Base-by-base conservation (phyloP, 768 basidiomycete genomes). In the Hygrocybe punicea region DNA sequence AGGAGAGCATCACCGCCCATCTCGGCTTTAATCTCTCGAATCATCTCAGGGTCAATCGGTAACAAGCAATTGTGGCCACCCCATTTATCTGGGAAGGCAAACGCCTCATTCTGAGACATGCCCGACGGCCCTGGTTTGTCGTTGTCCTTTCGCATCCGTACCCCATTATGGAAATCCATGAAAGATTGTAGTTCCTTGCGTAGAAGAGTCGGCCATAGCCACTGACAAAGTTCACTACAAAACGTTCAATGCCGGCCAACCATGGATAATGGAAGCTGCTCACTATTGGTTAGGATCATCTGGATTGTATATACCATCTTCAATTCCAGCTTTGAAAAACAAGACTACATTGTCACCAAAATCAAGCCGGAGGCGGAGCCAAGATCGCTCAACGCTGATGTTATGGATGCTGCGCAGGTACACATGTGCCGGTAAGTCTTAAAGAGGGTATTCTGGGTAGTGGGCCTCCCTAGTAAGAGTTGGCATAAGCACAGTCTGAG, bases 201-300 rank as follows among this genome's bases (percentile, higher is more conserved):
- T 10, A 73, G 56, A 0, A 72, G 53, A 10, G 29, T 58, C 7
- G 66, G 60, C 71, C 71, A 73, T 4, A 73, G 51, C 70, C 70
- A 73, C 36, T 61, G 60, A 16, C 63, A 58, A 29, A 72, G 64
- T 10, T 64, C n/a, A 40, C 71, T 72, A 39, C 11, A 14, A 55
- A 8, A 51, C 2, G 21, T 33, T 42, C 34, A 24, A 25, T 5
- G 49, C 14, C 33, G 14, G 16, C n/a, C 6, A n/a, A 16, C 21
- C 19, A 35, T 6, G 11, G 33, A 23, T 19, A 50, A 19, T 24
- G 25, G 25, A 17, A 29, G 21, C 4, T n/a, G 34, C 37, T 8
- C 37, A 58, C 57, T 40, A 39, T 52, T 58, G 50, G 11, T 35
- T 21, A 24, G 42, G 35, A 48, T 67, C 49, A 11, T 50, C 42